phyloP scores from a whole-genome alignment of 108 stramenopile species.

The Cyclotella cryptica region DNA sequence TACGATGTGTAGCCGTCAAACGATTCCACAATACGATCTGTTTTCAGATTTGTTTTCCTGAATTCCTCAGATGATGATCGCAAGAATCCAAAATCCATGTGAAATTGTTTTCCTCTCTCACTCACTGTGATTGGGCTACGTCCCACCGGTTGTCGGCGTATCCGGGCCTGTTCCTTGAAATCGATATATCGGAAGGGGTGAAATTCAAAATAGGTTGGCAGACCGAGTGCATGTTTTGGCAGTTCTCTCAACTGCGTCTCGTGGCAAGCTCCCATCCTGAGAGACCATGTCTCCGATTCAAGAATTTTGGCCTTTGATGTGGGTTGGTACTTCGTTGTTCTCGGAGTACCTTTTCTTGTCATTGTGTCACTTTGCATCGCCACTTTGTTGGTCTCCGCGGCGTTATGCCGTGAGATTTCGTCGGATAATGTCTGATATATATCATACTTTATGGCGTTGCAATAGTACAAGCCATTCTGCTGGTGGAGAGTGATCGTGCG shows the following conservation, averaged over 20 bases:
- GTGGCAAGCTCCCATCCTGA: background rate
- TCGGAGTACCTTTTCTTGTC: background rate
- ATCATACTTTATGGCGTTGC: background rate
- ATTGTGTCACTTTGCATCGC: background rate
- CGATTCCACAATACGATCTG: background rate
- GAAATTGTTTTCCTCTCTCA: background rate
- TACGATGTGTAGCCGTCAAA: background rate
- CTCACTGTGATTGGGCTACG: background rate
- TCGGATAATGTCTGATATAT: background rate
- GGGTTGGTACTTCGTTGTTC: background rate
- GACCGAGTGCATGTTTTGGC: background rate
- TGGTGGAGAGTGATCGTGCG: background rate
- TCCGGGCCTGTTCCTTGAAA: background rate
- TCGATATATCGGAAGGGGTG: constrained; percentile 1
- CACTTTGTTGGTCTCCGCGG: no score
- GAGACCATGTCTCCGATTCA: constrained; percentile 3
- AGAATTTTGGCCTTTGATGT: background rate
- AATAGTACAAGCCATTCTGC: constrained; percentile 1
- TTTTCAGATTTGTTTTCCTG: no score
- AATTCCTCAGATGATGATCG: background rate
- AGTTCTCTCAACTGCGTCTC: background rate
- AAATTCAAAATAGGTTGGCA: background rate
- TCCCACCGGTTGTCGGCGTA: background rate
- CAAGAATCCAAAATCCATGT: constrained; percentile 17
- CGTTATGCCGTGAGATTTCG: background rate